phyloP scores from a whole-genome alignment of 345 rosid genomes.

The Rhizophora apiculata region DNA sequence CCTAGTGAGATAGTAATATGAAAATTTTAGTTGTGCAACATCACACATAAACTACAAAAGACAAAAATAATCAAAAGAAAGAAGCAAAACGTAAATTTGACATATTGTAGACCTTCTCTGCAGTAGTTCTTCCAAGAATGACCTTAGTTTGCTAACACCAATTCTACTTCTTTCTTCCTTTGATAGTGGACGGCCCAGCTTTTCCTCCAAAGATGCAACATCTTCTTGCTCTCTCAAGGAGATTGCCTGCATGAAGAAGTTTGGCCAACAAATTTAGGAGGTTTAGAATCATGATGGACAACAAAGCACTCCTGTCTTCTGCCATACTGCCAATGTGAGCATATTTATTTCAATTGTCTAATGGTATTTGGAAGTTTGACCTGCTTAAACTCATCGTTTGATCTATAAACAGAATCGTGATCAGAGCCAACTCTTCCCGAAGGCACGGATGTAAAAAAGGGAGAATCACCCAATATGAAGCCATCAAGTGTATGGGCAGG shows the following conservation, averaged over 20 bases:
- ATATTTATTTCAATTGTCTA: too few species aligned
- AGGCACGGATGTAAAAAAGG: constrained; percentile 95
- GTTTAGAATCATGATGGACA: neutral
- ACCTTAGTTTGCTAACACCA: constrained; percentile 85
- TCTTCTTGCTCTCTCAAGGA: constrained; percentile 72
- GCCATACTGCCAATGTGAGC: too few species aligned
- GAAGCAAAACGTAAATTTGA: neutral
- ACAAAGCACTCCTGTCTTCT: too few species aligned
- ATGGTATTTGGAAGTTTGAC: constrained; percentile 26
- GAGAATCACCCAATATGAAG: constrained; percentile 76
- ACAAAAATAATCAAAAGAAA: constrained; percentile 6
- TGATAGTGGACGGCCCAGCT: constrained; percentile 73
- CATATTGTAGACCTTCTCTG: constrained; percentile 57
- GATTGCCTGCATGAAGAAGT: constrained; percentile 48
- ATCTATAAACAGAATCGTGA: constrained; percentile 66
- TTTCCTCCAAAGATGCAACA: constrained; percentile 64
- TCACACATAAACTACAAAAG: neutral
- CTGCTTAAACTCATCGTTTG: constrained; percentile 91
- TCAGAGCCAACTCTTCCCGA: constrained; percentile 89
- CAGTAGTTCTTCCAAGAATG: constrained; percentile 77
- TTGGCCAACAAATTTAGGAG: neutral
- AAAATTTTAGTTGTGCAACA: constrained; percentile 18
- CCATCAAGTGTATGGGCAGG: constrained; percentile 85
- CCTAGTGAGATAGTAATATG: constrained; percentile 32
- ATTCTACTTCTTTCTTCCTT: constrained; percentile 73